Base-by-base conservation (phyloP, 1,139 yeast genomes). In the Taiozyma sp. region DNA sequence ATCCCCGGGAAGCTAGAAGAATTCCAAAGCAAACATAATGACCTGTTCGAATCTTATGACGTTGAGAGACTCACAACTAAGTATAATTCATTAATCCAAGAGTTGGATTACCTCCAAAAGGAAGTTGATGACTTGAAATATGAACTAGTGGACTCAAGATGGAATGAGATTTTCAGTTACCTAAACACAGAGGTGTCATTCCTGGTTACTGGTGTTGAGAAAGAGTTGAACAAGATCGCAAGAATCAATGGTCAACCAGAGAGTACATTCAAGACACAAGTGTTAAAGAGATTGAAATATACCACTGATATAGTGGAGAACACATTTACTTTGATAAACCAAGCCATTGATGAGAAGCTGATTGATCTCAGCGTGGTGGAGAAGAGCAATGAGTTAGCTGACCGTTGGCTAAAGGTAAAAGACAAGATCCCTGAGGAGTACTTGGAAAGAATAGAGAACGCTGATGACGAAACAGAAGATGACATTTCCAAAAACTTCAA, bases 1-100 rank as follows among this genome's bases (percentile, higher is more conserved):
- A 70, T 86, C 5, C 87, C 88, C 0, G 60, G 70, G 16, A 70
- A 86, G 48, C 70, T 85, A 24, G 79, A 79, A 7, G 61, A 62
- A 8, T 71, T 71, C 49, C 60, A 61, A 22, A 50, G 49, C 28
- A 62, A 68, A 62, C 49, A 64, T 61, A 19, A 62, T 65, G 47
- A 76, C 73, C 47, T 62, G 58, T 41, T 56, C 9, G 53, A 56
- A 57, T 27, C 47, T 53, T 57, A 76, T 74, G n/a, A 67, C 67
- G 2, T 70, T 71, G 4, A 61, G 69, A n/a, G 61, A 4, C 66
- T 84, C 13, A 66, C 73, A 23, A 64, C 64, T 2, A 73, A 71
- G 49, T 80, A 76, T 59, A 69, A 71, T 16, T 58, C 62, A 4
- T 63, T 84, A 23, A 63, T 72, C 12, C 65, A 66, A 10, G 71